Evolutionary conservation across 345 rosid species (phyloP), one percentile per base, ranked within the genome.

Genomic region (Clausena lansium): DNA sequence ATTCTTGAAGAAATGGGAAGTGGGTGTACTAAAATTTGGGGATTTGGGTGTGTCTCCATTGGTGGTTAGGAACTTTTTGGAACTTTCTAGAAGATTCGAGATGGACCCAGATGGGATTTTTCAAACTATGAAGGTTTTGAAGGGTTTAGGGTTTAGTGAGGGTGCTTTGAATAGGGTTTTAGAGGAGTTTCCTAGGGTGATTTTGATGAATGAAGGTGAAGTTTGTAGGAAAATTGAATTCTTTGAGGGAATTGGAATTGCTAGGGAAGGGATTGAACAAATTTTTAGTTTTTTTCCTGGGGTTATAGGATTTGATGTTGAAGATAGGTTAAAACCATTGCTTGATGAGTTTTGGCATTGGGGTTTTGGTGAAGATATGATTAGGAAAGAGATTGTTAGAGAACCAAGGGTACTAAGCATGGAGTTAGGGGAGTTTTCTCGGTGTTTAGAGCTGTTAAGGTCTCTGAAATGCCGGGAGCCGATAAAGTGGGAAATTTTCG

Each of bases 391-490:
- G 90, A 87, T 93, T 45, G 72, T 54, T 47, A 84, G 85, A 61
- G 93, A 93, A 61, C 97, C 97, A 1, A 85, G 84, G 57, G 79
- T 91, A 71, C 83, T 94, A 0, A 76, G 92, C 22, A 84, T 94
- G 87, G 98, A 93, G 88, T 74, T 88, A 33, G 98, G 98, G 13
- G 97, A 94, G 77, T 86, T 91, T 58, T 81, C 93, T 0, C 84
- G 91, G 71, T 93, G 95, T 82, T 70, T 93, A 85, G 87, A 87
- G 50, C 76, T 92, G 77, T 70, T 93, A 41, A 73, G 75, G 66
- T 61, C 88, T 19, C 82, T 94, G 75, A 90, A 90, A 86, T 93
- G 97, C 67, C 87, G 98, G 1, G 90, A 82, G 71, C 82, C 85
- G 0, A 88, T 91, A 45, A 90, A 83, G 68, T 76, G 72, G 65